phyloP scores from a whole-genome alignment of 2,329 filamentous ascomycete species.

The Lasiodiplodia sp. region DNA sequence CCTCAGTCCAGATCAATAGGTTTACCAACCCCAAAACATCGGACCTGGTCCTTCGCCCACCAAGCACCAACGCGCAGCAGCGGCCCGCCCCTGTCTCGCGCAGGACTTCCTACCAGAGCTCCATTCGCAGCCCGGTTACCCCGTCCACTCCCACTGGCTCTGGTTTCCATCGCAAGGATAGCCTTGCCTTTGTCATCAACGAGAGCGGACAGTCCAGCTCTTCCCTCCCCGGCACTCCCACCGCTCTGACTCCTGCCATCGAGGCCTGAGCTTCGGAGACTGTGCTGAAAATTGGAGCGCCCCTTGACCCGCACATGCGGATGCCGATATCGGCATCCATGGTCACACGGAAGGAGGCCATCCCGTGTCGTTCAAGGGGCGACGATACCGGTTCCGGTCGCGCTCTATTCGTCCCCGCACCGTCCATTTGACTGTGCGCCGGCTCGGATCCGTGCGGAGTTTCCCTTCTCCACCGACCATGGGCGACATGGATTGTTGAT shows the following conservation, averaged over 20 bases:
- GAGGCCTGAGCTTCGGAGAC: conserved; percentile 14
- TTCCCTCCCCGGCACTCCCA: conserved; percentile 17
- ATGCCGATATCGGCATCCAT: conserved; percentile 17
- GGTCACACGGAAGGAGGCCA: conserved; percentile 8
- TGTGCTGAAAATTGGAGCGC: conserved; percentile 10
- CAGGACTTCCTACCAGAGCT: conserved; percentile 16
- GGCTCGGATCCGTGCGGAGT: background rate
- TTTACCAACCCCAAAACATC: conserved; percentile 2
- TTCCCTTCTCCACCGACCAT: background rate
- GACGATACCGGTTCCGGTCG: background rate
- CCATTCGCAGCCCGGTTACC: conserved; percentile 8
- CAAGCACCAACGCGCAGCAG: conserved; percentile 22
- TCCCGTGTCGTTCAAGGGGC: background rate
- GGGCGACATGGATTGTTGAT: background rate
- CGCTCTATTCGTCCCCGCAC: background rate
- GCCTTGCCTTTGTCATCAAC: conserved; percentile 29
- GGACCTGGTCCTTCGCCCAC: conserved; percentile 20
- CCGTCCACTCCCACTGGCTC: conserved; percentile 16
- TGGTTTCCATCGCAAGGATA: conserved; percentile 26
- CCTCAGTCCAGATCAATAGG: conserved; percentile 15
- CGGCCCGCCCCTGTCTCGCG: conserved; percentile 21
- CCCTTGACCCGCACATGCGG: conserved; percentile 8
- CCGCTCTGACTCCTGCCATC: conserved; percentile 25
- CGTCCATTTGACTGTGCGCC: background rate
- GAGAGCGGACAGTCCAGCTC: conserved; percentile 23